Evolutionary conservation across 1,284 basidiomycete species (phyloP), one percentile per base, ranked within the genome.

Genomic region (Sanghuangporus baumii): DNA sequence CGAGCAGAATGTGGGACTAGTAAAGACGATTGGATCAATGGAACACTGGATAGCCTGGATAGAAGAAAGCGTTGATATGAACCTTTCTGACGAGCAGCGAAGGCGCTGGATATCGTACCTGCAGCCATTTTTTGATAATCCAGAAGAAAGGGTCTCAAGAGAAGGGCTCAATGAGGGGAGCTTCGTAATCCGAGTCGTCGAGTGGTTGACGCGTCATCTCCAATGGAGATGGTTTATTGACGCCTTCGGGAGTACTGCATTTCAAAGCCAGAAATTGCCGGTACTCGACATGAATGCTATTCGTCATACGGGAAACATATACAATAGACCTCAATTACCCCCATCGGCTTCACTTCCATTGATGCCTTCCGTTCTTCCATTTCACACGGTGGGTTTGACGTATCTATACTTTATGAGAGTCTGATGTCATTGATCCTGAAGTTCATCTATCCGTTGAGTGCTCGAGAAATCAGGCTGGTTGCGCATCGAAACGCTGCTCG

Each of bases 401-500:
- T 57, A 23, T 16, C 11, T 18, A 8, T 59, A 26, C 34, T 59
- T 2, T 41, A 41, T 47, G 14, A 43, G 31, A 56, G 34, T 18
- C 62, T 31, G 23, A 65, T 38, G 26, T 57, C n/a, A 41, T 54
- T 9, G 16, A 8, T n/a, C 14, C 26, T 37, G 31, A 63, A 84
- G 74, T 87, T 87, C 71, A 84, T 82, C 5, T 80, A 84, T 63
- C 81, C 84, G 4, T 70, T 86, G 34, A 74, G 75, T 3, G 71
- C 82, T 7, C 75, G 84, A 14, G 75, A 77, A 59, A 80, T 79
- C 37, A 81, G 85, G 9, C 71, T 86, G 6, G 82, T 87, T 57
- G 80, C 83, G 1, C 82, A 87, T 66, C 75, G 82, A 51, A 85
- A 83, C 62, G 84, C 82, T 31, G 71, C 87, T 9, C 74, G 84